phyloP scores from a whole-genome alignment of 2,329 filamentous ascomycete species.

The Calonectria honghensis region DNA sequence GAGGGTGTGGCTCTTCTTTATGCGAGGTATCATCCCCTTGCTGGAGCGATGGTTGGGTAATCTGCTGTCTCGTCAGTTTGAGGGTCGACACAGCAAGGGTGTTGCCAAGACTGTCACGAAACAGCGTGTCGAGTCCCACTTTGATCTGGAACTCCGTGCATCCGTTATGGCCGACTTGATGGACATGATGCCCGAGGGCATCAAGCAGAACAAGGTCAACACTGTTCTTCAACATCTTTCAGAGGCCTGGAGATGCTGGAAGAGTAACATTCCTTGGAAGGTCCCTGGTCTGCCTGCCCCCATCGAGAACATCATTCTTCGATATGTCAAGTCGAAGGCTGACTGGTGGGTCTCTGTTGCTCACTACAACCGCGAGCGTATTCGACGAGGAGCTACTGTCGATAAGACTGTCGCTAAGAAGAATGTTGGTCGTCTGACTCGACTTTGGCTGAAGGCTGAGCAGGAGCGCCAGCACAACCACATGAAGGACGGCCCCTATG shows the following conservation, averaged over 20 bases:
- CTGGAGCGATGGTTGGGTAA: conserved; percentile 99
- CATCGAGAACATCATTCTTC: conserved; percentile 98
- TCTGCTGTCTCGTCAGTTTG: conserved; percentile 95
- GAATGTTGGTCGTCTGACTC: conserved; percentile 94
- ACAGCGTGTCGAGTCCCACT: conserved; percentile 98
- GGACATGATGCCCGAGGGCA: conserved; percentile 99
- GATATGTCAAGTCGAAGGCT: conserved; percentile 99
- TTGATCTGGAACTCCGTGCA: conserved; percentile 96
- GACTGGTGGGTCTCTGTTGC: conserved; percentile 99
- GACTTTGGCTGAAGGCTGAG: conserved; percentile 97
- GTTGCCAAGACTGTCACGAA: conserved; percentile 99
- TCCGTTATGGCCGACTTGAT: conserved; percentile 99
- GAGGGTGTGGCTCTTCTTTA: conserved; percentile 99
- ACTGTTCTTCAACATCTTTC: conserved; percentile 97
- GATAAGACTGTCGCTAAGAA: conserved; percentile 99
- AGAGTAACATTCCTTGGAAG: conserved; percentile 99
- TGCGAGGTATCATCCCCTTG: conserved; percentile 97
- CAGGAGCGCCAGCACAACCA: conserved; percentile 99
- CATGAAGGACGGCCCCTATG: conserved; percentile 98
- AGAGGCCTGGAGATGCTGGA: conserved; percentile 99
- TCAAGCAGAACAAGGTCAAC: conserved; percentile 99
- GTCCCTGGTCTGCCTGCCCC: conserved; percentile 96
- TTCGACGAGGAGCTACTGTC: conserved; percentile 95
- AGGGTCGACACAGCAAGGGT: conserved; percentile 98
- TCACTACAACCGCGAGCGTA: conserved; percentile 98